phyloP scores from a whole-genome alignment of 2,329 filamentous ascomycete genomes.

The Fusarium sublunatum region DNA sequence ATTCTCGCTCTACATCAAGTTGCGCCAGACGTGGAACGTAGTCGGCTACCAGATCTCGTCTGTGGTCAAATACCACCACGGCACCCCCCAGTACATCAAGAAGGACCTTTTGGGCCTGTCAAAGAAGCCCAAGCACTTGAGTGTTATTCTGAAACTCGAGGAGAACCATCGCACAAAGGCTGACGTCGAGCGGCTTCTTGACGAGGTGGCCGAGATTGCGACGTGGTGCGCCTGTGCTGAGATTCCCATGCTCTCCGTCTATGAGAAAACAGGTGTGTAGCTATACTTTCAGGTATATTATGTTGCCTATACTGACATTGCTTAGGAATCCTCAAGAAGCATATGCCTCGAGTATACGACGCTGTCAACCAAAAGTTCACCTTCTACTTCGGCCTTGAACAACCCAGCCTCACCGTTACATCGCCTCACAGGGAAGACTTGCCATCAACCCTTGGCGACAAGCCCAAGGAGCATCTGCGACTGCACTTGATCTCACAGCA shows the following conservation, averaged over 20 bases:
- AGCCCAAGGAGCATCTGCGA: slow-evolving; percentile 58
- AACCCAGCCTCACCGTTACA: slow-evolving; percentile 74
- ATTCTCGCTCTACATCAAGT: slow-evolving; percentile 88
- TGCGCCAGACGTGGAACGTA: slow-evolving; percentile 82
- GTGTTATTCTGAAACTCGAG: slow-evolving; percentile 83
- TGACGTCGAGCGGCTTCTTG: slow-evolving; percentile 84
- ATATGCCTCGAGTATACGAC: slow-evolving; percentile 85
- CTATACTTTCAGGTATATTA: neutral
- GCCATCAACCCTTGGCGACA: slow-evolving; percentile 46
- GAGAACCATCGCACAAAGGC: slow-evolving; percentile 75
- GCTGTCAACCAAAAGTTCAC: slow-evolving; percentile 82
- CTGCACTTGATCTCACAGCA: slow-evolving; percentile 86
- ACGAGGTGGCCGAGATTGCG: slow-evolving; percentile 90
- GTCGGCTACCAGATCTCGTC: slow-evolving; percentile 82
- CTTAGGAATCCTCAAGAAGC: slow-evolving; percentile 86
- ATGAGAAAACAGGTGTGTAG: slow-evolving; percentile 83
- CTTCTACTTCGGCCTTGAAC: slow-evolving; percentile 83
- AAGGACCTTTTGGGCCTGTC: slow-evolving; percentile 82
- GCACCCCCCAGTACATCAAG: slow-evolving; percentile 90
- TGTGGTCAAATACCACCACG: slow-evolving; percentile 93
- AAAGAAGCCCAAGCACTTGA: slow-evolving; percentile 85
- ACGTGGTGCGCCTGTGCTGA: slow-evolving; percentile 94
- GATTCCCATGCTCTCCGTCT: slow-evolving; percentile 88
- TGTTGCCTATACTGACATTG: slow-evolving; percentile 19
- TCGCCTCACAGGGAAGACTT: slow-evolving; percentile 57